Evolutionary conservation across 2,329 filamentous ascomycete species (phyloP), one percentile per base, ranked within the genome.

Genomic region (Camptophora hylomeconis): DNA sequence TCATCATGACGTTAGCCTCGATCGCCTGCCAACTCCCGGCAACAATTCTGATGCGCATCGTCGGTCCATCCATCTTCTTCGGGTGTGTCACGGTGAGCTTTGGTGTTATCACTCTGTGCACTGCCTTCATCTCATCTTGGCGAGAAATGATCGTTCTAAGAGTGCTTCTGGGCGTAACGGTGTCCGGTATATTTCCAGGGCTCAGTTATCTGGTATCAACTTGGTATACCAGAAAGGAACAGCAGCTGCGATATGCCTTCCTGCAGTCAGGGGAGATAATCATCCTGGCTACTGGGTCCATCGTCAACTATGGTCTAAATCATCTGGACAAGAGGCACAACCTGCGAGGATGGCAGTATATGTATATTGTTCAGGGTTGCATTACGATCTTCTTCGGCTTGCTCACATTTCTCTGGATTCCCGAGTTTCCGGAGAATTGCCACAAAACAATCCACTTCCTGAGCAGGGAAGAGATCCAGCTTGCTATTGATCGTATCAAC

Each of bases 241-340:
- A 76, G 46, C 72, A 77, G 50, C 60, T 74, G 16, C 65, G 74
- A 14, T 79, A 75, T 41, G 73, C 72, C 0, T 69, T 72, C 33
- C 54, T 77, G 41, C 72, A 77, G 48, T 68, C 62, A 22, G 72
- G 72, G 2, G 67, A 80, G 45, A 72, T 80, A 14, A 61, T 69
- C 10, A 62, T 78, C 3, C 58, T 81, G 2, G 73, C 73, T 0
- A 77, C 74, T 0, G 74, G 74, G 4, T 62, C 65, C 27, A 72
- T 79, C 35, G 66, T 79, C 42, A 80, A 80, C 47, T 80, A 66
- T 43, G 75, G 68, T 0, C 58, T 81, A n/a, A 77, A 79, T 34
- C 60, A 69, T 26, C 55, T 79, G 3, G 51, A 76, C 39, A 71
- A 72, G 2, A 56, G 49, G 7, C 58, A 55, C 2, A 67, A 66